phyloP scores from a whole-genome alignment of 2,329 filamentous ascomycete genomes.

The Neonectria ditissima region DNA sequence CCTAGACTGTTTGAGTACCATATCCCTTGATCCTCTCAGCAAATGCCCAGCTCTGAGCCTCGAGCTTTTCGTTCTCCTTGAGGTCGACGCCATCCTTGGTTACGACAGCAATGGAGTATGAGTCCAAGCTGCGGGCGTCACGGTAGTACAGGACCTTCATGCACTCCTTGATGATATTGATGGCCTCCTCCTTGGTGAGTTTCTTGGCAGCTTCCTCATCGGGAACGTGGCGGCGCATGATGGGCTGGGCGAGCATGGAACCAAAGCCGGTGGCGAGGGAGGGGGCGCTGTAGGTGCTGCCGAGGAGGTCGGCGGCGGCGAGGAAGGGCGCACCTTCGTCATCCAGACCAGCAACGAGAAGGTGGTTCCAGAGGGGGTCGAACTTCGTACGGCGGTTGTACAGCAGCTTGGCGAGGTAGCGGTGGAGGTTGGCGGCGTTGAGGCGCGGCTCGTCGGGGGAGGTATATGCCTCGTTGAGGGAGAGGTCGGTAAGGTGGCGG shows the following conservation, averaged over 20 bases:
- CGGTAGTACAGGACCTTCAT: conserved; percentile 99
- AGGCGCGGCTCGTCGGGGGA: conserved; percentile 63
- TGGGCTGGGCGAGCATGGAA: conserved; percentile 90
- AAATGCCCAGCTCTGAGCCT: conserved; percentile 98
- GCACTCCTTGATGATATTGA: conserved; percentile 87
- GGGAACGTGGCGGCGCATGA: conserved; percentile 85
- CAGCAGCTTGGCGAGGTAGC: conserved; percentile 94
- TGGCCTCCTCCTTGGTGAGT: conserved; percentile 81
- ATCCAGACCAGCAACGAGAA: conserved; percentile 91
- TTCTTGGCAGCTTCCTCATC: conserved; percentile 82
- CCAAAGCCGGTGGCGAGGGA: conserved; percentile 95
- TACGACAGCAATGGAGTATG: conserved; percentile 90
- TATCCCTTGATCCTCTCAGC: conserved; percentile 95
- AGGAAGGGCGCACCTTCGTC: conserved; percentile 86
- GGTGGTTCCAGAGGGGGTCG: conserved; percentile 96
- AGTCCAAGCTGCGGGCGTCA: conserved; percentile 91
- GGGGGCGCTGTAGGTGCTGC: conserved; percentile 89
- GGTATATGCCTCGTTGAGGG: conserved; percentile 89
- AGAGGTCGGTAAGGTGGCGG: conserved; percentile 87
- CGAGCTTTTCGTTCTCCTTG: conserved; percentile 86
- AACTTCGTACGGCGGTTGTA: conserved; percentile 96
- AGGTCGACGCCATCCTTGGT: conserved; percentile 90
- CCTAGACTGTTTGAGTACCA: conserved; percentile 81
- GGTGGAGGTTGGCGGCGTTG: conserved; percentile 94
- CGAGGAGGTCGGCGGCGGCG: conserved; percentile 89